Evolutionary conservation across 2,329 filamentous ascomycete genomes (phyloP).

Genomic region (Coniella lustricola): DNA sequence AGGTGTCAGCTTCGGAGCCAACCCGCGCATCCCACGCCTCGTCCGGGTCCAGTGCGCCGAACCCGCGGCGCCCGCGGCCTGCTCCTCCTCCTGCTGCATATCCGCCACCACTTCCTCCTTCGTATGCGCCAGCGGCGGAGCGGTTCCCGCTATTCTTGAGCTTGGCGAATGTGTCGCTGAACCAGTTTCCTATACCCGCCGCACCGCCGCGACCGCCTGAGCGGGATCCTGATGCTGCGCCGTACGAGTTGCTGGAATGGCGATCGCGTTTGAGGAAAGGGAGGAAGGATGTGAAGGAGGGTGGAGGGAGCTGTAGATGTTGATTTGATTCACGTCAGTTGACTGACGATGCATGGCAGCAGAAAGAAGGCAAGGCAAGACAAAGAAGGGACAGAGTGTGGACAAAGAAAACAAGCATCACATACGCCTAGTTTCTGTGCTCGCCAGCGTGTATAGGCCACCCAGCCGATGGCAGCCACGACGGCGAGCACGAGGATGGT

Average conservation of each 20-base stretch:
- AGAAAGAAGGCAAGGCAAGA: neutral
- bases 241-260: conserved; percentile 35
- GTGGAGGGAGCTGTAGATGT: conserved; percentile 55
- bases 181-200: conserved; percentile 66
- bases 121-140: conserved; percentile 65
- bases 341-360: neutral
- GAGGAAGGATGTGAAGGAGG: conserved; percentile 60
- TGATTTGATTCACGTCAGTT: conserved; percentile 12
- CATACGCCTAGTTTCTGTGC: conserved; percentile 64
- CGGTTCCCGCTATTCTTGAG: conserved; percentile 60
- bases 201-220: no score
- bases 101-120: conserved; percentile 44
- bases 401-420: conserved; percentile 18
- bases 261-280: conserved; percentile 55
- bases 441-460: conserved; percentile 64
- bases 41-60: conserved; percentile 69
- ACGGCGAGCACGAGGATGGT: conserved; percentile 58
- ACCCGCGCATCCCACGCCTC: conserved; percentile 82
- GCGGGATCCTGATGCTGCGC: conserved; percentile 41
- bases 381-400: neutral
- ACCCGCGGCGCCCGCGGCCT: conserved; percentile 43
- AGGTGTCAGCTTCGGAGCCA: conserved; percentile 61
- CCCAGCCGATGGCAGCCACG: conserved; percentile 54
- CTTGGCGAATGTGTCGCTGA: conserved; percentile 57
- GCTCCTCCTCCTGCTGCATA: conserved; percentile 32